phyloP scores from a whole-genome alignment of 306 rosid species.

The Sophora flavescens region DNA sequence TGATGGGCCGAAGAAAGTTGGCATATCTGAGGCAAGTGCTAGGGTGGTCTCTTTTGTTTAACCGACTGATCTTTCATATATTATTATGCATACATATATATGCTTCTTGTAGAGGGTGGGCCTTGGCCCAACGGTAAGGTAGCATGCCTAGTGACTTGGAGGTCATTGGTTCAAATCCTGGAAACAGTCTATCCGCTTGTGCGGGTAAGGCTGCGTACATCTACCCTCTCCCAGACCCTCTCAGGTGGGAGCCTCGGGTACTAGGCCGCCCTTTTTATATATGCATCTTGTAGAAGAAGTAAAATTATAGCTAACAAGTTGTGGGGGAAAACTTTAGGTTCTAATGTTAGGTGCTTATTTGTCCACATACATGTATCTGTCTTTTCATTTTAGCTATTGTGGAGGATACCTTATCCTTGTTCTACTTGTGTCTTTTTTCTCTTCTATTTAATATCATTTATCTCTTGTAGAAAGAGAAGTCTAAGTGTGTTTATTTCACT shows the following conservation, averaged over 20 bases:
- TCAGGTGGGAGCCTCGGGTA: too few relatives aligned
- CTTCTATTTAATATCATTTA: constrained; percentile 22
- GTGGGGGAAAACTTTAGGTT: neutral
- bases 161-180: too few relatives aligned
- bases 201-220: too few relatives aligned
- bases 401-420: neutral
- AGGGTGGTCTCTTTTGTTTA: constrained; percentile 19
- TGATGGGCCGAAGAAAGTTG: constrained; percentile 60
- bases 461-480: constrained; percentile 20
- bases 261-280: neutral
- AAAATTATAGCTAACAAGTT: constrained; percentile 8
- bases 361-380: constrained; percentile 1
- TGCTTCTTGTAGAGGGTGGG: too few relatives aligned
- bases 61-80: constrained; percentile 18
- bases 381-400: constrained; percentile 26
- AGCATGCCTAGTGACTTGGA: too few relatives aligned
- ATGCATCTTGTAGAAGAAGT: constrained; percentile 37
- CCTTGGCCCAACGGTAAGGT: too few relatives aligned
- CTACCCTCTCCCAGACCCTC: too few relatives aligned
- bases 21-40: constrained; percentile 84
- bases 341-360: constrained; percentile 25
- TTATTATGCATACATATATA: neutral
- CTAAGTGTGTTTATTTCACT: constrained; percentile 10
- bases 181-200: too few relatives aligned
- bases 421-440: constrained; percentile 3